These are phyloP conservation scores for Komagataella populi DNA, from an alignment of 805 yeast genomes.

Conservation along the genomic window DNA sequence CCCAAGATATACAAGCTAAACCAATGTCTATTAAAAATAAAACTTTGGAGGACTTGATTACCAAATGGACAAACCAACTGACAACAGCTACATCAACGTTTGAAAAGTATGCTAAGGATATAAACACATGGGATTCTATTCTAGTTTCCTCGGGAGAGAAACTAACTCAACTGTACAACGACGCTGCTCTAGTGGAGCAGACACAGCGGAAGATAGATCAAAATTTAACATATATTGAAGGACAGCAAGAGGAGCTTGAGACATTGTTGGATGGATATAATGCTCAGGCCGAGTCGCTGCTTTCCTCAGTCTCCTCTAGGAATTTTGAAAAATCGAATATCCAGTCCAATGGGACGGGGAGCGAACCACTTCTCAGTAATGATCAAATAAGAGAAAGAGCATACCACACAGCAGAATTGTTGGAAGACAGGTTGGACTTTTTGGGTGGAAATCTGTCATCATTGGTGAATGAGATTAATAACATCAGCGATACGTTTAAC, in stretches of 20 bases:
- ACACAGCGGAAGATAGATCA: constrained; percentile 81
- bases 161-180: constrained; percentile 63
- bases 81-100: constrained; percentile 63
- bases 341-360: constrained; percentile 1
- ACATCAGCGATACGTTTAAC: constrained; percentile 69
- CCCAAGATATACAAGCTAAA: constrained; percentile 48
- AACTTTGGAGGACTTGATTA: constrained; percentile 82
- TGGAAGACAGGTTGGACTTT: constrained; percentile 69
- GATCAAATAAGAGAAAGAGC: constrained; percentile 87
- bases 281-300: constrained; percentile 43
- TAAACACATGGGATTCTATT: constrained; percentile 76
- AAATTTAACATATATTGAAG: constrained; percentile 70
- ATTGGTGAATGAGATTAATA: constrained; percentile 70
- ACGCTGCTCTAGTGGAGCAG: constrained; percentile 72
- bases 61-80: constrained; percentile 86
- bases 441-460: constrained; percentile 68
- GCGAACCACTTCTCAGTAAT: constrained; percentile 29
- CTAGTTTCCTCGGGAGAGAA: constrained; percentile 79
- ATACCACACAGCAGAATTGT: constrained; percentile 70
- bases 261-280: constrained; percentile 73
- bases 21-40: constrained; percentile 77
- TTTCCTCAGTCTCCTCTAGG: constrained; percentile 16
- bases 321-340: background rate
- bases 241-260: constrained; percentile 89
- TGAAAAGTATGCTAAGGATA: constrained; percentile 57